phyloP scores from a whole-genome alignment of 805 yeast genomes.

The Scheffersomyces amazonensis region DNA sequence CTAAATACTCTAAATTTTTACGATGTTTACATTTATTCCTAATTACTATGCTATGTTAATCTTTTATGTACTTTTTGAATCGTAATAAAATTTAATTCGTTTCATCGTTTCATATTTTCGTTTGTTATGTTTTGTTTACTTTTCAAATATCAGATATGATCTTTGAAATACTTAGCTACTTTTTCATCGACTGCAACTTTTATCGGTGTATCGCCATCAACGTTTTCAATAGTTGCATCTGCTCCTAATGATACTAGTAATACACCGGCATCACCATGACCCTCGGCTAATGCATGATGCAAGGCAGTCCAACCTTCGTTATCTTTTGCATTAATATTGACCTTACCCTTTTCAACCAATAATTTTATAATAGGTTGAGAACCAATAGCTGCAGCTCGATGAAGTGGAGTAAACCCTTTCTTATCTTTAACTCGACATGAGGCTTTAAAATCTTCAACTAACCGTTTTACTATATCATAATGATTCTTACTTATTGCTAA shows the following conservation, averaged over 20 bases:
- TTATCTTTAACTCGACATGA: constrained; percentile 66
- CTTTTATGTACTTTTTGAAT: no score
- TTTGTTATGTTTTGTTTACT: background rate
- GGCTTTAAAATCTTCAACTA: constrained; percentile 56
- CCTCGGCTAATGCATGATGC: constrained; percentile 90
- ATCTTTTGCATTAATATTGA: constrained; percentile 70
- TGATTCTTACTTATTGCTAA: constrained; percentile 73
- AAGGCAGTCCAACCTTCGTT: constrained; percentile 78
- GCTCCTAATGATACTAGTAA: constrained; percentile 66
- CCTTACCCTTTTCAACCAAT: constrained; percentile 50
- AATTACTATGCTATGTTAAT: no score
- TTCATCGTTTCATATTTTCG: no score
- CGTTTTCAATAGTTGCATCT: constrained; percentile 44
- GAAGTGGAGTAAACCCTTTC: constrained; percentile 64
- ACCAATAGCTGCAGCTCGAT: constrained; percentile 83
- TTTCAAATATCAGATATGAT: constrained; percentile 1
- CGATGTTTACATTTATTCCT: no score
- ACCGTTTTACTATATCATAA: constrained; percentile 46
- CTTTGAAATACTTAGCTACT: constrained; percentile 20
- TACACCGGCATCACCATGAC: constrained; percentile 74
- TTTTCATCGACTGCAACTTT: constrained; percentile 34
- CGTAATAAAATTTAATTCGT: no score
- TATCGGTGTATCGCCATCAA: constrained; percentile 48
- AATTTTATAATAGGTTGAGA: constrained; percentile 52
- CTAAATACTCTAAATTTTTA: no score